Evolutionary conservation across 1,139 yeast species (phyloP), one percentile per base, ranked within the genome.

Genomic region (Casaregolazyma suthepensis): DNA sequence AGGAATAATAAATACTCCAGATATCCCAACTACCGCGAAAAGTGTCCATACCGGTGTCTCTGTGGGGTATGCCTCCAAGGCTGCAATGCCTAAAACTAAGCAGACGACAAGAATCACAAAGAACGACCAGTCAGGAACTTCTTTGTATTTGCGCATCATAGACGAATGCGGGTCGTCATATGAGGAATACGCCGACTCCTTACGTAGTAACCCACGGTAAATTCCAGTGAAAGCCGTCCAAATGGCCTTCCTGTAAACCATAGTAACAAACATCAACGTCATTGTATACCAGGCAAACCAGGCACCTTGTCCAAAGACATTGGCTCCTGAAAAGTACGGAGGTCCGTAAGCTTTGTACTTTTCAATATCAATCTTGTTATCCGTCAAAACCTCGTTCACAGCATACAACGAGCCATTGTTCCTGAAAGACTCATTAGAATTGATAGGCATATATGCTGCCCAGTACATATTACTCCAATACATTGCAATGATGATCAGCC

Each of bases 1-100:
- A 80, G 85, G 66, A 26, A 81, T 72, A 66, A 81, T 72, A 61
- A 80, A 80, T 9, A 77, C 68, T 56, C 80, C 70, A 63, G 78
- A 79, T 56, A 81, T 74, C 31, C 73, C 82, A 51, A 81, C 60
- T 1, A 82, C 75, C 59, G 80, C 78, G 70, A 80, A 79, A 29
- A 81, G 67, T 56, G 79, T 78, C 82, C 77, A 73, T 5, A 74
- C 74, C 17, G 77, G 76, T 5, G 76, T 71, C 52, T 67, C 61
- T 3, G 71, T 59, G 15, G 64, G 71, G 65, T 75, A 55, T 78
- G 78, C 60, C 56, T 75, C 63, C 26, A 79, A 44, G 1, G 50
- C 53, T 15, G 52, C 31, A 42, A 53, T 53, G 64, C 82, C 82
- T 78, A 51, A 78, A 57, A 20, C 80, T 81, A 80, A 71, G 63